Evolutionary conservation across 495 filamentous ascomycete species (phyloP).

Genomic region (Opeltia flavorubescens): DNA sequence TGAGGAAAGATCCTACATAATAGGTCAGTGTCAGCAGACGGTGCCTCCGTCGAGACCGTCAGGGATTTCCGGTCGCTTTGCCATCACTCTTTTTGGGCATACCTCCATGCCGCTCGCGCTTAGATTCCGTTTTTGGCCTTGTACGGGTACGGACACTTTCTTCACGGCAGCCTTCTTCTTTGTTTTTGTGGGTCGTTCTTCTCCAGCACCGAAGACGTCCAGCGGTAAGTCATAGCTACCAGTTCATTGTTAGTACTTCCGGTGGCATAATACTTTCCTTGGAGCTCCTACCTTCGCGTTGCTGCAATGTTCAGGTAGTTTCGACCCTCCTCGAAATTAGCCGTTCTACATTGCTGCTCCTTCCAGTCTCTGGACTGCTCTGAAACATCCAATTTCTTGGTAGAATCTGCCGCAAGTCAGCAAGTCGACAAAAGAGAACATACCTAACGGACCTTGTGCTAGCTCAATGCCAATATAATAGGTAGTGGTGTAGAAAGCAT

Average conservation of each 20-base stretch:
- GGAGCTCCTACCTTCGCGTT: constrained; percentile 54
- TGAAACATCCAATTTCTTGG: constrained; percentile 48
- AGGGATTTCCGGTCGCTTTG: background rate
- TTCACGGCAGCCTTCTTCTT: constrained; percentile 44
- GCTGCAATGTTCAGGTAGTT: constrained; percentile 60
- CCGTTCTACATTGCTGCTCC: constrained; percentile 48
- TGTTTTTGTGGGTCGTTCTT: constrained; percentile 50
- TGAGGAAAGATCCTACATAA: background rate
- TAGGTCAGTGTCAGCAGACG: background rate
- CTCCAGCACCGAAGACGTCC: constrained; percentile 76
- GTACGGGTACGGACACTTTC: constrained; percentile 20
- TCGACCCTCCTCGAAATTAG: constrained; percentile 46
- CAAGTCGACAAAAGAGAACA: constrained; percentile 19
- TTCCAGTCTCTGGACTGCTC: constrained; percentile 64
- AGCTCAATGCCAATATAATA: constrained; percentile 78
- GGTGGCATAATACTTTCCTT: background rate
- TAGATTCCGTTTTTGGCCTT: constrained; percentile 15
- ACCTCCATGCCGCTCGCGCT: constrained; percentile 12
- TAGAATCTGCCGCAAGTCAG: constrained; percentile 25
- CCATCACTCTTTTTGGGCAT: background rate
- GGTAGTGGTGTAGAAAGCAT: constrained; percentile 66
- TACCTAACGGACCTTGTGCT: constrained; percentile 41
- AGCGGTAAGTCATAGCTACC: constrained; percentile 68
- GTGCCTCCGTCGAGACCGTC: background rate
- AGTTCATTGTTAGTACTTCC: constrained; percentile 11